These are phyloP conservation scores for Fusarium lyarnte DNA, from an alignment of 2,329 filamentous ascomycete species.

Conservation along the genomic window DNA sequence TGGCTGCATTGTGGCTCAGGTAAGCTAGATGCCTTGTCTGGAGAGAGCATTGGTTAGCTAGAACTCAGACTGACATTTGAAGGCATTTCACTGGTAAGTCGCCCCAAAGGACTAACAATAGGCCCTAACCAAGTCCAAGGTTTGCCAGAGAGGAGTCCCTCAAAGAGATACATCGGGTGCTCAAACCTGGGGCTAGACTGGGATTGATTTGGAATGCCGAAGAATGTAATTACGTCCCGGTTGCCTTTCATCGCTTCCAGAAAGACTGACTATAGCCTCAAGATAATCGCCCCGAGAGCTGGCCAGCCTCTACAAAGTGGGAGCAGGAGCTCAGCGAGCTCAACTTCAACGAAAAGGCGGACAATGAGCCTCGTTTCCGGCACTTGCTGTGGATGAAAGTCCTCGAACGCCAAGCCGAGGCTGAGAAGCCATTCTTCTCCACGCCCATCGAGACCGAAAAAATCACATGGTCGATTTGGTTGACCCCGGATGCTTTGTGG, in stretches of 20 bases:
- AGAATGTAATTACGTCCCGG: constrained; percentile 62
- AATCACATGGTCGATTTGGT: constrained; percentile 55
- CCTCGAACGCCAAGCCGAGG: constrained; percentile 67
- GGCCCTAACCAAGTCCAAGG: constrained; percentile 53
- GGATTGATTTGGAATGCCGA: constrained; percentile 80
- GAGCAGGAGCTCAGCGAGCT: constrained; percentile 70
- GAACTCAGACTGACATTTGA: constrained; percentile 7
- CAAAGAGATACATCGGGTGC: constrained; percentile 71
- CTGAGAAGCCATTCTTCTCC: constrained; percentile 61
- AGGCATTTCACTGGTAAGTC: constrained; percentile 67
- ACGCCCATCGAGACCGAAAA: constrained; percentile 67
- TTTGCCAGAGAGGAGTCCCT: constrained; percentile 73
- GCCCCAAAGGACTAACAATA: not conserved
- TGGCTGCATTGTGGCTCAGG: constrained; percentile 74
- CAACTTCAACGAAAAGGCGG: constrained; percentile 60
- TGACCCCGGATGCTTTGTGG: constrained; percentile 71
- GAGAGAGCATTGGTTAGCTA: not conserved
- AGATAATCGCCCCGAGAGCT: constrained; percentile 72
- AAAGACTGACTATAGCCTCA: not conserved
- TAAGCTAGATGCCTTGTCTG: constrained; percentile 49
- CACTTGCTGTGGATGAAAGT: constrained; percentile 70
- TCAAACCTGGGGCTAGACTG: constrained; percentile 68
- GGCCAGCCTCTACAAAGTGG: constrained; percentile 67
- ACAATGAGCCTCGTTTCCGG: constrained; percentile 72
- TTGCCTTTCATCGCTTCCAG: not conserved